These are phyloP conservation scores for Cucurbita moschata DNA, from an alignment of 306 rosid species.

Conservation along the genomic window DNA sequence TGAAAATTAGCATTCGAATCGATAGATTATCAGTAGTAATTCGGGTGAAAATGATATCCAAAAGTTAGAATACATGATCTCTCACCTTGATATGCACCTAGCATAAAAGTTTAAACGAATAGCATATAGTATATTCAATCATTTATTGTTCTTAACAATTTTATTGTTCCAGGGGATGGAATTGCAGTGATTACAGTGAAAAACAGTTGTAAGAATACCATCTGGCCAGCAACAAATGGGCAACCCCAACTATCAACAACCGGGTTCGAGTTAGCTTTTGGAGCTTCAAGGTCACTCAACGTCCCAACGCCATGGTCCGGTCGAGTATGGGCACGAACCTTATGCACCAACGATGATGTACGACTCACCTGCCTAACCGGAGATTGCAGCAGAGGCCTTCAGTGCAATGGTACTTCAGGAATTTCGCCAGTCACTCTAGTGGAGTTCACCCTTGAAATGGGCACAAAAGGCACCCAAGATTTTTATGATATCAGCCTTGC, in stretches of 20 bases:
- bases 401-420: neutral
- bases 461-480: neutral
- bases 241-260: slow-evolving; percentile 9
- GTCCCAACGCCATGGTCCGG: neutral
- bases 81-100: no score
- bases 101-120: no score
- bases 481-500: neutral
- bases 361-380: neutral
- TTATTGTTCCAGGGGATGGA: neutral
- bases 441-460: neutral
- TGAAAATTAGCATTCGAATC: no score
- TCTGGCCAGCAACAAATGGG: slow-evolving; percentile 6
- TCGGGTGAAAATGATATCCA: no score
- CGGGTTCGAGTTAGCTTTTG: slow-evolving; percentile 4
- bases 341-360: neutral
- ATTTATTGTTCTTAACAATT: no score
- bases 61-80: no score
- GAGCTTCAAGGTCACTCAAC: neutral
- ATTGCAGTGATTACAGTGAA: neutral
- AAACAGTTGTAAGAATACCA: neutral
- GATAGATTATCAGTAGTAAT: no score
- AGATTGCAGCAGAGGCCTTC: neutral
- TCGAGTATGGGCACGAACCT: slow-evolving; percentile 1
- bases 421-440: neutral
- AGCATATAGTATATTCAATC: no score